Percentiles rank a stretch among this genome's conserved stretches.
Conservation (phyloP, 441 rosid genomes). For the Rhodomyrtus psidioides region DNA sequence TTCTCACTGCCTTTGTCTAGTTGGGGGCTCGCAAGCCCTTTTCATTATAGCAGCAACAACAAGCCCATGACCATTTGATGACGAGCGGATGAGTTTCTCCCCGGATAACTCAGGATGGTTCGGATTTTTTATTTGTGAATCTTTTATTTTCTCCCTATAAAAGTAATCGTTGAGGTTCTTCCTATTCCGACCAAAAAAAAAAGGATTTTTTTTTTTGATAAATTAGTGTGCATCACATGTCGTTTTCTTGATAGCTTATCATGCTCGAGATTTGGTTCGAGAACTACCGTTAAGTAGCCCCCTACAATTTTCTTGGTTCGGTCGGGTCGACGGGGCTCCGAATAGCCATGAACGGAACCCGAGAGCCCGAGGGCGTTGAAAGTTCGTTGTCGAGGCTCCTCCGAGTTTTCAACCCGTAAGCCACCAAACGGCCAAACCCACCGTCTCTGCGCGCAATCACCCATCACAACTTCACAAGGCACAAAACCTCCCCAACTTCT, state of each 20-base stretch:
- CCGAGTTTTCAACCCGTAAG: background rate
- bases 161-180: background rate
- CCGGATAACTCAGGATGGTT: background rate
- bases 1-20: fast-evolving
- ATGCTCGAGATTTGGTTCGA: too few relatives aligned
- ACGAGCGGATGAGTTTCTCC: background rate
- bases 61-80: background rate
- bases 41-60: background rate
- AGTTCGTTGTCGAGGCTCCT: slow-evolving; percentile 14
- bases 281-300: too few relatives aligned
- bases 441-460: slow-evolving; percentile 3
- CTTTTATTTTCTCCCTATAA: background rate
- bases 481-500: background rate
- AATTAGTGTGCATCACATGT: background rate
- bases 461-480: background rate
- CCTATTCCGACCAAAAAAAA: too few relatives aligned
- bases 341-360: background rate
- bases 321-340: background rate
- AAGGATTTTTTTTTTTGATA: background rate
- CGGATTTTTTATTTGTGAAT: background rate
- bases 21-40: background rate
- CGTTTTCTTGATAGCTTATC: background rate
- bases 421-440: slow-evolving; percentile 28
- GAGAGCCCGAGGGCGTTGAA: slow-evolving; percentile 22
- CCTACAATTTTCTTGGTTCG: too few relatives aligned